These are phyloP conservation scores for Naganishia sp. DNA, from an alignment of 1,284 basidiomycete genomes.

Conservation along the genomic window DNA sequence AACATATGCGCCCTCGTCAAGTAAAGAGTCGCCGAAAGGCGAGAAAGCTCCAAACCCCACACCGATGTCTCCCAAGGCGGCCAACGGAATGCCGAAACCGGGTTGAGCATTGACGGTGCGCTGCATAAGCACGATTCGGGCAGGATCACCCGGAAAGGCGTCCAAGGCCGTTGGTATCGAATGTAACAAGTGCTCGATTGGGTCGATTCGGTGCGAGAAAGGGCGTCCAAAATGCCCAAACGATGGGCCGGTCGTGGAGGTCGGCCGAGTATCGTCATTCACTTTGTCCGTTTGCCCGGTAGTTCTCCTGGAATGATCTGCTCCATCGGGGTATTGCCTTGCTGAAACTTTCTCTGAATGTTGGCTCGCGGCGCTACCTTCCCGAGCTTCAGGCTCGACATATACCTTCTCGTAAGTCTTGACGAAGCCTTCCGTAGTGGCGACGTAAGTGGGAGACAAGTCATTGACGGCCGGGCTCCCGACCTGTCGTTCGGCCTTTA, in stretches of 20 bases:
- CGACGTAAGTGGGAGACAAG: constrained; percentile 17
- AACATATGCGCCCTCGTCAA: constrained; percentile 3
- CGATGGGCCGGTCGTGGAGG: constrained; percentile 43
- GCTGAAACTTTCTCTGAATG: too few relatives aligned
- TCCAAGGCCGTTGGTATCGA: not conserved
- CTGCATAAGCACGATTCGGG: constrained; percentile 38
- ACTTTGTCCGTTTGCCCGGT: constrained; percentile 37
- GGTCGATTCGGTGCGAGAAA: constrained; percentile 29
- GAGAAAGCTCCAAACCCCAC: constrained; percentile 28
- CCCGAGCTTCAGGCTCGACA: not conserved
- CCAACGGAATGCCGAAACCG: constrained; percentile 36
- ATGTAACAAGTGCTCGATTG: not conserved
- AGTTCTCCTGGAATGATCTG: not conserved
- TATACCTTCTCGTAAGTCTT: constrained; percentile 32
- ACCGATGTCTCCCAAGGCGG: constrained; percentile 33
- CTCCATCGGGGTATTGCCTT: not conserved
- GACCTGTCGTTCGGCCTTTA: too few relatives aligned
- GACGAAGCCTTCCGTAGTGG: constrained; percentile 29
- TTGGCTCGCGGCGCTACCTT: too few relatives aligned
- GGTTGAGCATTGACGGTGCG: constrained; percentile 37
- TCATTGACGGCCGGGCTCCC: not conserved
- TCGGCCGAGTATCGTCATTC: constrained; percentile 38
- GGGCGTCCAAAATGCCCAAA: constrained; percentile 48
- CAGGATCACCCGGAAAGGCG: constrained; percentile 23
- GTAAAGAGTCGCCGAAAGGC: constrained; percentile 10